These are phyloP conservation scores for Starmera caribaea DNA, from an alignment of 805 yeast genomes.

Conservation along the genomic window DNA sequence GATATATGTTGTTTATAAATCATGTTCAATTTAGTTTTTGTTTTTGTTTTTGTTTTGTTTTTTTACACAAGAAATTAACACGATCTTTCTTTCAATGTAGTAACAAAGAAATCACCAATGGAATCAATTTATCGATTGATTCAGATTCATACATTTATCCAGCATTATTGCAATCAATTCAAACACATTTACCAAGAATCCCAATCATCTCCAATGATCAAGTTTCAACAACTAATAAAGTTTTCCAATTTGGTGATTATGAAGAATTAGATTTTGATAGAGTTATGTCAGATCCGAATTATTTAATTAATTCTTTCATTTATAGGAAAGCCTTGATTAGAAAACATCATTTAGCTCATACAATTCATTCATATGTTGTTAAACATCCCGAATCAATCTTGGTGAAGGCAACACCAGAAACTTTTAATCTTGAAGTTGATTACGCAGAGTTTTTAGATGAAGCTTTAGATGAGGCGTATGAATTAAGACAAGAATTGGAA, in stretches of 20 bases:
- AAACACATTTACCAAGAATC: slow-evolving; percentile 23
- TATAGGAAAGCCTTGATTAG: slow-evolving; percentile 87
- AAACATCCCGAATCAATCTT: slow-evolving; percentile 68
- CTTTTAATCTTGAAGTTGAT: slow-evolving; percentile 78
- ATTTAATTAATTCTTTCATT: slow-evolving; percentile 69
- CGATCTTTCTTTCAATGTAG: too few relatives aligned
- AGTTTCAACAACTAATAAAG: slow-evolving; percentile 16
- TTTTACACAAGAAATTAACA: too few relatives aligned
- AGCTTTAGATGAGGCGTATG: slow-evolving; percentile 86
- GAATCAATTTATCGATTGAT: slow-evolving; percentile 22
- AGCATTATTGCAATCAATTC: slow-evolving; percentile 24
- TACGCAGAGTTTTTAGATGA: slow-evolving; percentile 96
- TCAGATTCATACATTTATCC: slow-evolving; percentile 30
- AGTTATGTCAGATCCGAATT: slow-evolving; percentile 33
- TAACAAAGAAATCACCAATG: not conserved
- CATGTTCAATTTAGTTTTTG: not conserved
- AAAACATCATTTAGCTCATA: slow-evolving; percentile 81
- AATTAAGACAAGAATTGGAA: slow-evolving; percentile 70
- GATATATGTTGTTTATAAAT: not conserved
- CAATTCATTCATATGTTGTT: slow-evolving; percentile 62
- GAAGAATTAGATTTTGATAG: slow-evolving; percentile 78
- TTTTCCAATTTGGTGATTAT: slow-evolving; percentile 81
- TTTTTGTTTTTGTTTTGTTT: too few relatives aligned
- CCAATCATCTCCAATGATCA: slow-evolving; percentile 13
- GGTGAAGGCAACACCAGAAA: slow-evolving; percentile 54